Base-by-base conservation (phyloP, 331 rosid genomes). In the Rhamnella rubrinervis region DNA sequence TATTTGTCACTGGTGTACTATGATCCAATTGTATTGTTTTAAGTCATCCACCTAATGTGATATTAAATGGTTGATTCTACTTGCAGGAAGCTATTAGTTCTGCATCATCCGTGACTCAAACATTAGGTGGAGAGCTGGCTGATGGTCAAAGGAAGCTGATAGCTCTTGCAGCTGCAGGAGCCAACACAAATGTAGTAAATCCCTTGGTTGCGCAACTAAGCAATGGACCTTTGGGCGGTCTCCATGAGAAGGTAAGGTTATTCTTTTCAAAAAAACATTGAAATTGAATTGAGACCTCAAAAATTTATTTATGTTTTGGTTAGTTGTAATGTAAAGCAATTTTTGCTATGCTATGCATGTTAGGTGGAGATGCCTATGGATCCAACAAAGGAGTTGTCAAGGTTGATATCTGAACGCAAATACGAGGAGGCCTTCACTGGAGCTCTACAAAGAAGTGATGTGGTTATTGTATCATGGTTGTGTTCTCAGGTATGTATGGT, bases 361-460 rank as follows among this genome's bases (percentile, higher is more conserved):
- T 75, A 95, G 99, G 89, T 95, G 61, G 99, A 95, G 81, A 96
- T 75, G 59, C 96, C 96, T 0, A 64, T 83, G 67, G 99, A 95
- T 82, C 99, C 99, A 40, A 89, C 90, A 6, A 89, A 89, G 75
- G 97, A 95, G 87, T 78, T 95, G 44, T 82, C 93, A 3, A 86
- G 97, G 80, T 20, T 95, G 85, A 55, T 87, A 70, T 78, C 96
- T 26, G 97, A 95, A 68, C 74, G 84, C 66, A 91, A 95, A 75
- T 95, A 83, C 17, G 99, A 91, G 59, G 97, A 95, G 85, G 97
- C 97, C n/a, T 95, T 95, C 85, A 82, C 87, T 0, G 70, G 57
- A 26, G 97, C 99, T 70, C 79, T 95, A 63, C 99, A 95, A 41
- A 88, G 96, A 86, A 89, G 93, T 76, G 99, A 95, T 57, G 96